Conservation (phyloP, 2,329 filamentous ascomycete species). For the Monilinia vaccinii-corymbosi region DNA sequence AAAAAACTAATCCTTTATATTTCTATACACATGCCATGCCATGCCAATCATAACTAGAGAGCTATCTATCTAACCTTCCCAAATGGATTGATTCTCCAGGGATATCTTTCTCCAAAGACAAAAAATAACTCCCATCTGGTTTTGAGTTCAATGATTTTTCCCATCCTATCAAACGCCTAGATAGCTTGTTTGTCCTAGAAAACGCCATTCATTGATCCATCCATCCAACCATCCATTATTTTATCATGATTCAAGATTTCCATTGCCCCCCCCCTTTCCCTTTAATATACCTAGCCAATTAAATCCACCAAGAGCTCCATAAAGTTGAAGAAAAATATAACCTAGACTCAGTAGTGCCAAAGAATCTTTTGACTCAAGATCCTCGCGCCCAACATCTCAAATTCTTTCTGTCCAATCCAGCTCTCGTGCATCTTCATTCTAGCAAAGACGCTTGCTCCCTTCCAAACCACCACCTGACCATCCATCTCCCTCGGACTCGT, state of each 20-base stretch:
- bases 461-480: constrained; percentile 95
- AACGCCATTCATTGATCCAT: not conserved
- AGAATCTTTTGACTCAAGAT: constrained; percentile 73
- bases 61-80: too few relatives aligned
- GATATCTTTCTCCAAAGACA: too few relatives aligned
- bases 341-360: constrained; percentile 25
- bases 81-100: too few relatives aligned
- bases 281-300: not conserved
- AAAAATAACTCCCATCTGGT: too few relatives aligned
- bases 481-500: constrained; percentile 85
- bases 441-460: constrained; percentile 93
- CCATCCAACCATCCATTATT: not conserved
- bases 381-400: constrained; percentile 73
- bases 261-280: not conserved
- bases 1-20: too few relatives aligned
- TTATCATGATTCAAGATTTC: not conserved
- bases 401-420: constrained; percentile 84
- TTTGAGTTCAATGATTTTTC: too few relatives aligned
- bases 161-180: too few relatives aligned
- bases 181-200: too few relatives aligned
- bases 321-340: not conserved
- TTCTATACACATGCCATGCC: too few relatives aligned
- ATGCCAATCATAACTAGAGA: too few relatives aligned
- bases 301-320: not conserved
- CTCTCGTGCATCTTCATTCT: constrained; percentile 80